These are phyloP conservation scores for Cladosporium sp. DNA, from an alignment of 2,329 filamentous ascomycete species.

Conservation along the genomic window DNA sequence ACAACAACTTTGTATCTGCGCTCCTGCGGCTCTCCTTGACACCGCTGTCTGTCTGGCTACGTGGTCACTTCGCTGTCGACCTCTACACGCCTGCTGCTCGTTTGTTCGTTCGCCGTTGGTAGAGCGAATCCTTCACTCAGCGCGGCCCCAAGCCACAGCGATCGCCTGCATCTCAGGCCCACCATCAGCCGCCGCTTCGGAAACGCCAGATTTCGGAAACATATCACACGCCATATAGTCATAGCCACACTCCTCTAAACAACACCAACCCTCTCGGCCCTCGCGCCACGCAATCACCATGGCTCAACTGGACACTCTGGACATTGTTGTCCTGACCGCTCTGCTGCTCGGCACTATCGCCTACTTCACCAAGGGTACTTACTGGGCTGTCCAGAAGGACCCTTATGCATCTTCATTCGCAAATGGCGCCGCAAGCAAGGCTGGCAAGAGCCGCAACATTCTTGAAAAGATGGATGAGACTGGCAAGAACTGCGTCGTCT, in stretches of 20 bases:
- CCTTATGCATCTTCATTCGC: constrained; percentile 76
- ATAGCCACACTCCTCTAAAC: not conserved
- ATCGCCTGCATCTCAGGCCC: constrained; percentile 1
- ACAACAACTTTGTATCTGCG: not conserved
- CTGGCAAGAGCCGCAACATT: constrained; percentile 85
- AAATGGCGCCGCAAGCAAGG: constrained; percentile 63
- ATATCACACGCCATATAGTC: not conserved
- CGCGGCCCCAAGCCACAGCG: not conserved
- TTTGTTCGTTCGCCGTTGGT: not conserved
- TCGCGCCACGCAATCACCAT: constrained; percentile 49
- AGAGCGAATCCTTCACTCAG: not conserved
- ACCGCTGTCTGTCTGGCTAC: not conserved
- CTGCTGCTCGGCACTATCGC: constrained; percentile 84
- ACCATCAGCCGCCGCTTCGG: constrained; percentile 10
- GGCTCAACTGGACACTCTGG: constrained; percentile 94
- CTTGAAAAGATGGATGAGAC: constrained; percentile 93
- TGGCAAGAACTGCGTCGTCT: constrained; percentile 95
- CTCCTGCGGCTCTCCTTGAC: not conserved
- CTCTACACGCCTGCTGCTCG: not conserved
- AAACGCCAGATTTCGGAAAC: constrained; percentile 9
- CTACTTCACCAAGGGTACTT: constrained; percentile 96
- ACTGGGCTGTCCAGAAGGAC: constrained; percentile 86
- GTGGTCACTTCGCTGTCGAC: constrained; percentile 8
- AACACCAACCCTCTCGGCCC: not conserved
- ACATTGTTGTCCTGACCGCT: constrained; percentile 82